Evolutionary conservation across 2,329 filamentous ascomycete genomes (phyloP), one percentile per base, ranked within the genome.

Genomic region (Alternaria tenuissima): DNA sequence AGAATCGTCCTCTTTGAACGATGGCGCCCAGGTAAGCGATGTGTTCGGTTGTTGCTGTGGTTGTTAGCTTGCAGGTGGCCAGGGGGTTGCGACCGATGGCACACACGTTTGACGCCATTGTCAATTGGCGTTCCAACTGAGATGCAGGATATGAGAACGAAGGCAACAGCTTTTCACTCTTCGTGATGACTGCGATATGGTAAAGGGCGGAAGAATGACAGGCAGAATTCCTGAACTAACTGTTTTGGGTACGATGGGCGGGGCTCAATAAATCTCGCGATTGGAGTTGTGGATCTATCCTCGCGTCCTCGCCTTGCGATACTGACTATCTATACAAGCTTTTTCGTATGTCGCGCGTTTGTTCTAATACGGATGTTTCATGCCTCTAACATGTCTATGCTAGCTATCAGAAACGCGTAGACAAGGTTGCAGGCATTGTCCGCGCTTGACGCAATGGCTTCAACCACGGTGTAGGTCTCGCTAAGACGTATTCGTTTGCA

Each of bases 21-120:
- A 75, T 38, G 65, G 62, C 34, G 46, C 36, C 73, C 71, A 74
- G 30, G 59, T 52, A 14, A 66, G 58, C 4, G 56, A 55, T 4
- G 49, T n/a, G 14, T 48, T 24, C 39, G 28, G 44, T 55, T 61
- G 53, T 52, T 6, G 44, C 61, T 62, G 53, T 54, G 8, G 36
- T 30, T 14, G 26, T 62, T 28, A 62, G 52, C 47, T 24, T 53
- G 43, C 5, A 26, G 26, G 16, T 18, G 16, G n/a, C 18, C n/a
- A 47, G 18, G 44, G 44, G 44, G 44, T n/a, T 4, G 28, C 44
- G 1, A 22, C 28, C 1, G 1, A 48, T 16, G 18, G 30, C 46
- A 48, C 46, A 12, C 18, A 24, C 30, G 2, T n/a, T 36, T 36
- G 46, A 36, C 30, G 46, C 18, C 46, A 48, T 48, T 14, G 1